Evolutionary conservation across 768 basidiomycete genomes (phyloP), one percentile per base, ranked within the genome.

Genomic region (Suillus cothurnatus): DNA sequence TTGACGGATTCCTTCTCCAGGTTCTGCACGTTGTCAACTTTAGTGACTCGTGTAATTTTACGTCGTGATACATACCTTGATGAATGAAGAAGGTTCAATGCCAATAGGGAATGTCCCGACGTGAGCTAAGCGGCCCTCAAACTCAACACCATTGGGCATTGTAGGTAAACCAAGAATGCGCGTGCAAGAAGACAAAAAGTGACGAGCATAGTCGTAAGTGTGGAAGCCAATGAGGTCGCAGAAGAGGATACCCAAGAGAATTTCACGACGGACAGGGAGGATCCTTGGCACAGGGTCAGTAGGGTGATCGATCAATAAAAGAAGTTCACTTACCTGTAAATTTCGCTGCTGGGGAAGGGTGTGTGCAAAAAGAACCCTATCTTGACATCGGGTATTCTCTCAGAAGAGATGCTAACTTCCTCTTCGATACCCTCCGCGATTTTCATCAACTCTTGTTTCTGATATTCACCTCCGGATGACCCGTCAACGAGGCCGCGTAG

Each of bases 21-120:
- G 70, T 94, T 94, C 88, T 95, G 73, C 21, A 61, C 32, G 53
- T 32, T 14, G 14, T 15, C 23, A 36, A 6, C 70, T 60, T 71
- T 58, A 47, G 62, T 31, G 15, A 14, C 31, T 57, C 23, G 31
- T 43, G 64, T 59, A 11, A 53, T 57, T 14, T 17, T n/a, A 59
- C 23, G 17, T 28, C 23, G 50, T 38, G 56, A 41, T 36, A 70
- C 83, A 66, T 64, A 90, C 93, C 70, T 94, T 87, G 64, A 93
- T 88, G 77, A 99, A 99, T 59, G 94, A 95, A 58, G 81, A 80
- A 0, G 97, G 97, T 73, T 99, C 97, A 68, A 99, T 99, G 66
- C 97, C 97, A 72, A 99, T 99, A 21, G 97, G 97, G 84, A 97
- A 99, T 2, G 97, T 99, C 53, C 97, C 97, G 68, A 99, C 97